These are phyloP conservation scores for Wallacemonas collosoma DNA, from an alignment of 208 protist genomes.

Conservation along the genomic window DNA sequence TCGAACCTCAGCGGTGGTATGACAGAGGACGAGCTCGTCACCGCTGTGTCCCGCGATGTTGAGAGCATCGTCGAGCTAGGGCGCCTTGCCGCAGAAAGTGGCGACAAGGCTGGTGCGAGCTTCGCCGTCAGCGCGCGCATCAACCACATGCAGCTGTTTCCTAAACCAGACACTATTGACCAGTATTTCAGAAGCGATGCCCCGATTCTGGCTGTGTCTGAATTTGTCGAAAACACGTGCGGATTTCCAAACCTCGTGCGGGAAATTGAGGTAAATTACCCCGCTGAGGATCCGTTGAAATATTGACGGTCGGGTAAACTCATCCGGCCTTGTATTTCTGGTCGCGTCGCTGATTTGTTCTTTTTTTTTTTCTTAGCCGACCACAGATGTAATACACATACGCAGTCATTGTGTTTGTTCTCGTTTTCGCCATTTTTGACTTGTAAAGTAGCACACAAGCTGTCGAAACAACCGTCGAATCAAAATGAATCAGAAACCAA, in stretches of 20 bases:
- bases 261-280: conserved; percentile 75
- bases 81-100: conserved; percentile 18
- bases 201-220: conserved; percentile 57
- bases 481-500: too few species aligned
- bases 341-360: neutral
- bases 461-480: neutral
- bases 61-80: conserved; percentile 53
- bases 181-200: conserved; percentile 47
- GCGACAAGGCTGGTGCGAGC: neutral
- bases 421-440: neutral
- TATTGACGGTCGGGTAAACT: conserved; percentile 38
- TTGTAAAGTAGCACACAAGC: neutral
- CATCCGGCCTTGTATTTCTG: too few species aligned
- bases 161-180: conserved; percentile 41
- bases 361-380: neutral
- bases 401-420: neutral
- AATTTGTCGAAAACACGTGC: conserved; percentile 70
- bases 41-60: conserved; percentile 48
- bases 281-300: conserved; percentile 73
- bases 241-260: conserved; percentile 52
- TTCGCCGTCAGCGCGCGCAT: conserved; percentile 78
- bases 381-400: conserved; percentile 14
- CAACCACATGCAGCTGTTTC: conserved; percentile 70
- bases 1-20: conserved; percentile 32
- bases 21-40: conserved; percentile 50